Evolutionary conservation across 1,284 basidiomycete genomes (phyloP), one percentile per base, ranked within the genome.

Genomic region (Coriolopsis trogii): DNA sequence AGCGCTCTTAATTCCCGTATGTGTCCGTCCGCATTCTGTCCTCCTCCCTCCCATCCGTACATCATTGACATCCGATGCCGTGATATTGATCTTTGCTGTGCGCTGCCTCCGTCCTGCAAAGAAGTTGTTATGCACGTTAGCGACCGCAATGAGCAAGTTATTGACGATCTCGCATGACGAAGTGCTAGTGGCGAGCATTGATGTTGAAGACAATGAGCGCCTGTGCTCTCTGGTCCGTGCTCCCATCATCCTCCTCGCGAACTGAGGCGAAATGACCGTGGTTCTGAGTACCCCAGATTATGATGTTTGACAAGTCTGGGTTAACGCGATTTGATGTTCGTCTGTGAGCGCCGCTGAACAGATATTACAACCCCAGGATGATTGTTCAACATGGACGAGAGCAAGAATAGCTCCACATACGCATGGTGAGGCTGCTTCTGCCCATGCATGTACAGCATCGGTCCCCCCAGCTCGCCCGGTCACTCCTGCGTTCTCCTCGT

Each of bases 1-100:
- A 55, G 53, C 53, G 45, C 56, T 45, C 53, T 47, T 55, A 59
- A 55, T 53, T 16, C 36, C 31, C 47, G 37, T 51, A 51, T 51
- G 50, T 41, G 41, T 46, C 37, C 21, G 26, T 46, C 44, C 49
- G 31, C 42, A 40, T 25, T 39, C 29, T n/a, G n/a, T n/a, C n/a
- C n/a, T n/a, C n/a, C n/a, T n/a, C n/a, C n/a, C 39, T 3, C 24
- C 16, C 37, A 4, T 37, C 4, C 29, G 12, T 51, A 51, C 38
- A 20, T 20, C 49, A 51, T 45, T 46, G 43, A 28, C 49, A 26
- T 33, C 42, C 40, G n/a, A 24, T 39, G 37, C 33, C 23, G n/a
- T 34, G 38, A 30, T 30, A 40, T 41, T 49, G 28, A 8, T 49
- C 24, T 24, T 43, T 30, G 48, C 25, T 49, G 41, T 48, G 28